Base-by-base conservation (phyloP, 2,329 filamentous ascomycete genomes). In the Verticillium dahliae region DNA sequence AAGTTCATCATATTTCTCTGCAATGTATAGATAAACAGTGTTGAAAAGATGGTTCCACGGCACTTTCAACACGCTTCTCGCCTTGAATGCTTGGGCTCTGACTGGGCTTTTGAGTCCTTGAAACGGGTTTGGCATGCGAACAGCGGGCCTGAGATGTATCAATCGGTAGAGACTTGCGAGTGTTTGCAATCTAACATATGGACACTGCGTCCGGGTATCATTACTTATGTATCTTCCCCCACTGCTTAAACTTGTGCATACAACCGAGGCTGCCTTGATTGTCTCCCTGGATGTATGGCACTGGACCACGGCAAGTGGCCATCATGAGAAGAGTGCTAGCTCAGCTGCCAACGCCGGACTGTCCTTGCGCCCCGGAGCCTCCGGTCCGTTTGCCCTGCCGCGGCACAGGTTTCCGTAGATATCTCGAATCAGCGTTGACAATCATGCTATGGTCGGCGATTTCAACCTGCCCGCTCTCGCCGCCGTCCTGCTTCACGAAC, bases 361-460 rank as follows among this genome's bases (percentile, higher is more conserved):
- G 45, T 27, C 45, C 45, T 22, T 52, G n/a, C 9, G 15, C 45
- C 45, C 45, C 45, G 10, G 45, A 52, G n/a, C 45, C 45, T 18
- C 45, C 45, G 10, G 45, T 10, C 62, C 80, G 76, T 64, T 79
- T 79, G 9, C 76, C 77, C n/a, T 75, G 68, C 35, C 81, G 77
- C 3, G 80, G 78, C 10, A 83, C 70, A 63, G 85, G 82, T 64
- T 82, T 82, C 50, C 85, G 80, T 54, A 80, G 75, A 63, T 82
- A 84, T 10, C 74, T 72, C 59, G 76, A 76, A 33, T 85, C 81
- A 2, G 83, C 79, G 65, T 88, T 86, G 38, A 88, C 85, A 70
- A 88, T 85, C 77, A 87, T 86, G 69, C 84, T 87, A 66, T 85
- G 80, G 62, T 88, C 85, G 2, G 84, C 83, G 67, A 83, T 84